Percentiles rank a stretch among this genome's conserved stretches.
phyloP scores from a whole-genome alignment of 2,329 filamentous ascomycete species.

The Talaromyces sp. region DNA sequence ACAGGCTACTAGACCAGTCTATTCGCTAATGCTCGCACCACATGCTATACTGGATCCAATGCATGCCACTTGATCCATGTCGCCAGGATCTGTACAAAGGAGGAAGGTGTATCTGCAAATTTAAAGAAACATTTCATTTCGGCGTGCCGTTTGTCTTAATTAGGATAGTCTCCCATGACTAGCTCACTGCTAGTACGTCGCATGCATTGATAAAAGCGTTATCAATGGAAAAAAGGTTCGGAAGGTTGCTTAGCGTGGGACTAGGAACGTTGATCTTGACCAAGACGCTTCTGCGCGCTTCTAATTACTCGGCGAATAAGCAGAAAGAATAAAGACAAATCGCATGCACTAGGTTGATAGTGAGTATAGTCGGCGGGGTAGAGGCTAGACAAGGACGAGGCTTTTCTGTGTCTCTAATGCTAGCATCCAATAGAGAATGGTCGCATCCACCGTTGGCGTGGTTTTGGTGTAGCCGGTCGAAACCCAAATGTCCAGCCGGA shows the following conservation, averaged over 20 bases:
- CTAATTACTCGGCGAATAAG: not conserved
- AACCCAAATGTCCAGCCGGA: not conserved
- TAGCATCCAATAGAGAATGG: not conserved
- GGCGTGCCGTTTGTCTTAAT: not conserved
- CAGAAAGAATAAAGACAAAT: not conserved
- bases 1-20: not conserved
- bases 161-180: not conserved
- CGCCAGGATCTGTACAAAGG: not conserved
- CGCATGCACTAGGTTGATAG: not conserved
- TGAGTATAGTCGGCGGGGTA: slow-evolving; percentile 2
- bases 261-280: not conserved
- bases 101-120: not conserved
- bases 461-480: not conserved
- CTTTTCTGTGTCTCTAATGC: not conserved
- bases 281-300: not conserved
- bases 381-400: not conserved
- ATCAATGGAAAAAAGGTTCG: not conserved
- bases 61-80: not conserved
- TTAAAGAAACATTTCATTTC: not conserved
- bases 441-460: not conserved
- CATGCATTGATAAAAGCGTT: not conserved
- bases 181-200: not conserved
- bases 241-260: not conserved
- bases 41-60: not conserved
- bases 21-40: not conserved